Conservation (phyloP, 2,329 filamentous ascomycete species). For the Chrysoporthe cubensis region DNA sequence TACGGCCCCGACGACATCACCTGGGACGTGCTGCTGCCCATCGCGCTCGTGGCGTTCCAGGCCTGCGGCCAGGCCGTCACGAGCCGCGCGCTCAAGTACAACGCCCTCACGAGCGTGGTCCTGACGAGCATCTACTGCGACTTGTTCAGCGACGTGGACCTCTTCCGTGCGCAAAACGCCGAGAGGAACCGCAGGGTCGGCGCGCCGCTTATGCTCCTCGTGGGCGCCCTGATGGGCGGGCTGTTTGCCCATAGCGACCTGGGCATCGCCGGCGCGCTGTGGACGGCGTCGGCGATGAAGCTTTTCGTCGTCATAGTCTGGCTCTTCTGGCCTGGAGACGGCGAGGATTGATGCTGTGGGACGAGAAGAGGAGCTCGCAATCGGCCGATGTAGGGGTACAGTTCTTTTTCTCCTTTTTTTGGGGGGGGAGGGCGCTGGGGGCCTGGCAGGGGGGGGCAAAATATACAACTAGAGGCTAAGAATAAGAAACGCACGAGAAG, state of each 20-base stretch:
- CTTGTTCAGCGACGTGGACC: slow-evolving; percentile 67
- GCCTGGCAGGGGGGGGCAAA: no score
- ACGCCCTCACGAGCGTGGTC: slow-evolving; percentile 76
- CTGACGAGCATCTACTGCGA: slow-evolving; percentile 84
- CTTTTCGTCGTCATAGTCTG: slow-evolving; percentile 58
- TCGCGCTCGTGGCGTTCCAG: slow-evolving; percentile 75
- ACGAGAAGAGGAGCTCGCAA: not conserved
- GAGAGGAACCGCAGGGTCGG: slow-evolving; percentile 56
- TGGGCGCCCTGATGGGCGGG: slow-evolving; percentile 56
- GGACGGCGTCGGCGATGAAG: slow-evolving; percentile 64
- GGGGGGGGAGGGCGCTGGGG: no score
- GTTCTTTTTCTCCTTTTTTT: no score
- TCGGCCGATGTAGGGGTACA: not conserved
- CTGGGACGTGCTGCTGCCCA: slow-evolving; percentile 67
- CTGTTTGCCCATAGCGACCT: slow-evolving; percentile 51
- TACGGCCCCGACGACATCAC: slow-evolving; percentile 48
- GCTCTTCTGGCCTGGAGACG: slow-evolving; percentile 59
- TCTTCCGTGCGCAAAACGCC: slow-evolving; percentile 50
- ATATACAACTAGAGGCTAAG: not conserved
- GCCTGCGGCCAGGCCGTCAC: slow-evolving; percentile 78
- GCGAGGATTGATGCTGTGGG: not conserved
- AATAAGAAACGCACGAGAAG: not conserved
- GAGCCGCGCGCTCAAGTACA: slow-evolving; percentile 70
- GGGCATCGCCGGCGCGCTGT: slow-evolving; percentile 59
- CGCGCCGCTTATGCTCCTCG: slow-evolving; percentile 53